A percentile compares a stretch with the other conserved stretches of the same genome.
Conservation (phyloP, 176 grass and related monocot species). For the Ensete ventricosum region DNA sequence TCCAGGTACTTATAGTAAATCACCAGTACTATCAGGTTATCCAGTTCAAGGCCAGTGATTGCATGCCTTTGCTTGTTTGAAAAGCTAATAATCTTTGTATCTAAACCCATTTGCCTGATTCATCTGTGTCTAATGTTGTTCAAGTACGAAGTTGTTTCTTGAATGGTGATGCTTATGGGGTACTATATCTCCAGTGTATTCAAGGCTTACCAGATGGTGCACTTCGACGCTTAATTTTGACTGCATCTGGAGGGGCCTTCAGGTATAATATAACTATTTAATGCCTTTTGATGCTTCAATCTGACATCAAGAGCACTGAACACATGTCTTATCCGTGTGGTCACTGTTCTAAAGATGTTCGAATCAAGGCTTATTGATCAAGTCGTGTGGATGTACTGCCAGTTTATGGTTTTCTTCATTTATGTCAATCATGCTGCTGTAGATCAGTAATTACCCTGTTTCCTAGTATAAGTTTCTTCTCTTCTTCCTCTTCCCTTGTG, state of each 20-base stretch:
- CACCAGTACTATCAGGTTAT: background rate
- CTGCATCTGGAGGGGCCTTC: slow-evolving; percentile 97
- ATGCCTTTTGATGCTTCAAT: background rate
- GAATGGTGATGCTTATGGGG: background rate
- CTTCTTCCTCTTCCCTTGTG: no score
- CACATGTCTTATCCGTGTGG: no score
- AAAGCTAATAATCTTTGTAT: background rate
- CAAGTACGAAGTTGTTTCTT: background rate
- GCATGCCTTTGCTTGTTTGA: background rate
- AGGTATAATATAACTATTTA: slow-evolving; percentile 38
- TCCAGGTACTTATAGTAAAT: slow-evolving; percentile 52
- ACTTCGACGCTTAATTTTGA: slow-evolving; percentile 85
- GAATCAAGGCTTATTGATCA: no score
- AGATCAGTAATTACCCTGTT: no score
- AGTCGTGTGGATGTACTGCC: no score
- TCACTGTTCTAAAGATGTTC: no score
- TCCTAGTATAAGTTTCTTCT: no score
- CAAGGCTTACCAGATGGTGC: slow-evolving; percentile 89
- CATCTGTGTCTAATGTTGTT: no score
- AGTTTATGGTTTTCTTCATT: no score
- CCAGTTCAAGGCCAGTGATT: background rate
- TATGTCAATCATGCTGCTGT: no score
- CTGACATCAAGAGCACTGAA: background rate
- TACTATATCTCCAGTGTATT: slow-evolving; percentile 51
- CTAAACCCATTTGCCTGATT: no score